A percentile compares a stretch with the other conserved stretches of the same genome.
These are phyloP conservation scores for Russula earlei DNA, from an alignment of 768 basidiomycete species.

Conservation along the genomic window DNA sequence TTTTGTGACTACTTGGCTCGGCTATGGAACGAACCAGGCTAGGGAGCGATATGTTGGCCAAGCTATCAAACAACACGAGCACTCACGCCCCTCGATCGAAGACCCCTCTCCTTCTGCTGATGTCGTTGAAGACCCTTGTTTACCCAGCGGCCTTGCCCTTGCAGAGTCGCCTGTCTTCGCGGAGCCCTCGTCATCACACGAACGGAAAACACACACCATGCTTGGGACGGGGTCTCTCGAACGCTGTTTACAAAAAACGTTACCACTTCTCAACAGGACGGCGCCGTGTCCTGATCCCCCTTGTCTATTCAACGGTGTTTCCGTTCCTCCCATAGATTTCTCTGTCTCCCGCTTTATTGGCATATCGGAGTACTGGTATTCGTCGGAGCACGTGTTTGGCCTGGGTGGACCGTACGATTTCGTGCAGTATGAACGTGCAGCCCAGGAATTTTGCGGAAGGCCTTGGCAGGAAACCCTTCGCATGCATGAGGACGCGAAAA, in stretches of 20 bases:
- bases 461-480: constrained; percentile 70
- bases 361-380: constrained; percentile 99
- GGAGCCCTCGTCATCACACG: constrained; percentile 33
- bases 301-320: constrained; percentile 90
- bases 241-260: constrained; percentile 62
- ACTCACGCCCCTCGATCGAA: constrained; percentile 24
- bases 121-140: constrained; percentile 76
- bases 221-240: constrained; percentile 88
- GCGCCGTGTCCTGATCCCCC: constrained; percentile 74
- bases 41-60: constrained; percentile 82
- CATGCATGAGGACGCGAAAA: constrained; percentile 48
- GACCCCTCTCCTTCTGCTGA: constrained; percentile 22
- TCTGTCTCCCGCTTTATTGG: constrained; percentile 90
- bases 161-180: constrained; percentile 44
- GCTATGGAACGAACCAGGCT: constrained; percentile 97
- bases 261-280: constrained; percentile 75
- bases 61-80: constrained; percentile 49
- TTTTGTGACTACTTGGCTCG: constrained; percentile 97
- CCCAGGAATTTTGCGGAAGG: constrained; percentile 71
- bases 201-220: constrained; percentile 48
- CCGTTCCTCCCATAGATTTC: constrained; percentile 93
- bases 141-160: constrained; percentile 66
- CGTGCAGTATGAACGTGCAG: constrained; percentile 91
- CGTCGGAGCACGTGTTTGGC: constrained; percentile 92
- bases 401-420: constrained; percentile 94